Percentiles rank a stretch among this genome's conserved stretches.
Evolutionary conservation across 768 basidiomycete genomes (phyloP).

Genomic region (Xanthoconium stramineum): DNA sequence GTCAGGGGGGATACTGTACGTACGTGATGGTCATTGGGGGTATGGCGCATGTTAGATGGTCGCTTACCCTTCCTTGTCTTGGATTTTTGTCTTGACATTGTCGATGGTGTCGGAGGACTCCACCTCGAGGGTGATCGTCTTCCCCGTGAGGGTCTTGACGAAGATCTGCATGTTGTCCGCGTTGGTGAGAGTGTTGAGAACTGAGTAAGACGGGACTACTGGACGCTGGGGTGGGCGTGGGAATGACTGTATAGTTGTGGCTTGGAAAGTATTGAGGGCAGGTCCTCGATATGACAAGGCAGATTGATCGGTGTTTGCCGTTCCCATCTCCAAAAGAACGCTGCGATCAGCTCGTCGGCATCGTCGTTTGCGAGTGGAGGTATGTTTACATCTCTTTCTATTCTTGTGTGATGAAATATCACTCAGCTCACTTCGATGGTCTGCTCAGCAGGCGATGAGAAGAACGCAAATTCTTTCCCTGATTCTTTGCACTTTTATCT

Average conservation of each 20-base stretch:
- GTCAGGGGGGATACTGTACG: constrained; percentile 35
- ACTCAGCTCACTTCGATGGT: constrained; percentile 71
- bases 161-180: constrained; percentile 60
- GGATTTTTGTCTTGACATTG: constrained; percentile 29
- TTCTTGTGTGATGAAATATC: constrained; percentile 27
- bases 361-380: not conserved
- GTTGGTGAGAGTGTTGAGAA: constrained; percentile 4
- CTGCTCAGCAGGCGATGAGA: constrained; percentile 49
- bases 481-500: constrained; percentile 25
- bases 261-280: constrained; percentile 24
- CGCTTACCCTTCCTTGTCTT: constrained; percentile 71
- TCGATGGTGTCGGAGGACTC: constrained; percentile 29
- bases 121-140: constrained; percentile 31
- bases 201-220: not conserved
- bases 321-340: not conserved
- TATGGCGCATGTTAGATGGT: not conserved
- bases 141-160: constrained; percentile 80
- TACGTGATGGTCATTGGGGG: not conserved
- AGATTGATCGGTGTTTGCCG: not conserved
- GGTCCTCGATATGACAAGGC: not conserved
- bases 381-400: not conserved
- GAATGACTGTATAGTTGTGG: constrained; percentile 36
- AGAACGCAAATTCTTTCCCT: constrained; percentile 42
- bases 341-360: no score
- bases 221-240: constrained; percentile 5